Evolutionary conservation across 1,139 yeast genomes (phyloP), one percentile per base, ranked within the genome.

Genomic region (Geotrichum fermentans): DNA sequence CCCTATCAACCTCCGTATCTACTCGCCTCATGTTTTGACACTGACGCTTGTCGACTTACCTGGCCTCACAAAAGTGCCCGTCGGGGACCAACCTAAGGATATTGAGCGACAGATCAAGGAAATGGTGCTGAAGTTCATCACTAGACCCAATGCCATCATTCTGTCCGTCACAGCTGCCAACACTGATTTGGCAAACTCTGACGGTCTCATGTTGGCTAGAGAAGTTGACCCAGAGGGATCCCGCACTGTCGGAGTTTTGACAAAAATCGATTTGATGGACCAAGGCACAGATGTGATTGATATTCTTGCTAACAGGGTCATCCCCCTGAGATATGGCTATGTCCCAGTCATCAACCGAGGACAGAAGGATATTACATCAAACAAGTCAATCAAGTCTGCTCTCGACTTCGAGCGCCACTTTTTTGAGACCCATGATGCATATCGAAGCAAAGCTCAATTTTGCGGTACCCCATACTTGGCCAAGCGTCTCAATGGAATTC

Each of bases 391-490:
- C 62, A 80, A 94, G 67, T 83, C 83, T 40, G 98, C 98, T 4
- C 77, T 92, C 60, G 76, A 76, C 45, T 94, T 85, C 66, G 99
- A 92, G 70, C 77, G 77, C 56, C 68, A 73, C 34, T 92, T 79
- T 62, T 92, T 92, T 63, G 92, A 90, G 71, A 83, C 83, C 58
- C 94, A 97, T 33, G 77, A 94, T 58, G 95, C 97, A n/a, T 97
- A 92, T 64, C 88, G 74, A 76, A 87, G 95, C 38, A 92, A 90
- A 68, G 92, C 96, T 13, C 89, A 83, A 61, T 78, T 73, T 67
- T 90, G 97, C 69, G 99, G 99, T 67, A 92, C 99, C n/a, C 96
- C 97, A 18, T 92, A 86, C 68, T 76, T 92, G 66, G 97, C 98
- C 48, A 87, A 88, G 69, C 87, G 90, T 67, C 79, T 92, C 65